phyloP scores from a whole-genome alignment of 2,329 filamentous ascomycete species.

The Aspergillus sp. region DNA sequence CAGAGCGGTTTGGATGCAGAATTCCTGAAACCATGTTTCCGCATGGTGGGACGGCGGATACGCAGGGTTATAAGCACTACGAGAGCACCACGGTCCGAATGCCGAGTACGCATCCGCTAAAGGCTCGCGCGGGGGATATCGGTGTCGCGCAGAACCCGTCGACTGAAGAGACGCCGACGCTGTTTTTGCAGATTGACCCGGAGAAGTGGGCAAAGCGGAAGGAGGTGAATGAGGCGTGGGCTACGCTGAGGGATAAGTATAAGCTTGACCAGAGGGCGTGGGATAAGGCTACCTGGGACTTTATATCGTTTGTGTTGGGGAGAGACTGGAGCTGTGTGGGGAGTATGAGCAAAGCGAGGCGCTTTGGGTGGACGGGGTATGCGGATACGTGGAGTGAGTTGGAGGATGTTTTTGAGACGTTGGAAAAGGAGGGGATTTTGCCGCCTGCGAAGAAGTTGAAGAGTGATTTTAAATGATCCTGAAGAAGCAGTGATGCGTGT shows the following conservation, averaged over 20 bases:
- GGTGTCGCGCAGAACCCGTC: constrained; percentile 24
- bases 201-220: constrained; percentile 46
- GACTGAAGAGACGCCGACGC: constrained; percentile 4
- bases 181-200: constrained; percentile 41
- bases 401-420: constrained; percentile 38
- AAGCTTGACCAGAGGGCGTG: constrained; percentile 45
- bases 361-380: constrained; percentile 50
- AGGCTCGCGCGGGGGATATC: constrained; percentile 24
- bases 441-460: constrained; percentile 24
- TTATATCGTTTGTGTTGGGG: constrained; percentile 50
- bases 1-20: constrained; percentile 38
- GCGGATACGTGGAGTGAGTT: constrained; percentile 46
- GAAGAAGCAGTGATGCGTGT: too few species aligned
- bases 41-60: constrained; percentile 19
- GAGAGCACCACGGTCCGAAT: constrained; percentile 22
- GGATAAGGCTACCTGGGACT: constrained; percentile 52
- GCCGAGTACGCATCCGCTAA: constrained; percentile 28
- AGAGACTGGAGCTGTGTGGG: constrained; percentile 34
- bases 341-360: constrained; percentile 53
- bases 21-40: constrained; percentile 32
- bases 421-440: constrained; percentile 32
- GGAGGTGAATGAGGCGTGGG: constrained; percentile 45
- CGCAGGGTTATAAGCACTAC: constrained; percentile 12
- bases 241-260: constrained; percentile 38
- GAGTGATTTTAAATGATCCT: constrained; percentile 11